Base-by-base conservation (phyloP, 129 eudicot species). In the Scalesia atractyloides region DNA sequence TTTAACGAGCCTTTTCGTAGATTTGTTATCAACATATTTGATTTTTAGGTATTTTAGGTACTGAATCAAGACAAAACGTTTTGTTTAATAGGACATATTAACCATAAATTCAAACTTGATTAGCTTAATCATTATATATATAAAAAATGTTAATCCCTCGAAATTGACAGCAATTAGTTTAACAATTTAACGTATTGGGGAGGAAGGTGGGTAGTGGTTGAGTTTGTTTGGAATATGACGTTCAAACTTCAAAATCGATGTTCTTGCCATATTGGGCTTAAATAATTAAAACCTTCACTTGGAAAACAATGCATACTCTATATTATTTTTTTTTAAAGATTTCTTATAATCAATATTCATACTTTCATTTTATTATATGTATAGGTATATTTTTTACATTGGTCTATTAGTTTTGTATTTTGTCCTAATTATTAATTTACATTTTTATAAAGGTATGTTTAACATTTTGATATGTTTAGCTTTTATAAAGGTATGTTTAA, bases 181-280 rank as follows among this genome's bases (percentile, higher is more conserved):
- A 9, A 11, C 12, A 59, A 24, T 59, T 59, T 59, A 13, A 12
- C 2, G 39, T 11, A 26, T 12, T 26, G 43, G 13, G 60, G 26
- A 24, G 65, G 65, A 59, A 59, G 65, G 65, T 59, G 6, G 18
- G 41, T 11, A 59, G 65, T 59, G 12, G 41, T 59, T 59, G 10
- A 14, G 43, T 59, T 59, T 26, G 65, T 26, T 59, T 4, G 3
- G 41, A 30, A 7, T 3, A 37, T 37, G 18, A 26, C 65, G 65
- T 59, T 59, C 41, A 59, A 59, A 59, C 41, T 59, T 59, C 41
- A 59, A 59, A 59, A 30, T 26, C 9, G 43, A 30, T 59, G 43
- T 26, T 59, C 65, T 22, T 33, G 3, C 3, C n/a, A n/a, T n/a
- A n/a, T n/a, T n/a, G n/a, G n/a, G n/a, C 33, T 59, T 11, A 5